Base-by-base conservation (phyloP, 1,284 basidiomycete species). In the Inonotus obliquus region DNA sequence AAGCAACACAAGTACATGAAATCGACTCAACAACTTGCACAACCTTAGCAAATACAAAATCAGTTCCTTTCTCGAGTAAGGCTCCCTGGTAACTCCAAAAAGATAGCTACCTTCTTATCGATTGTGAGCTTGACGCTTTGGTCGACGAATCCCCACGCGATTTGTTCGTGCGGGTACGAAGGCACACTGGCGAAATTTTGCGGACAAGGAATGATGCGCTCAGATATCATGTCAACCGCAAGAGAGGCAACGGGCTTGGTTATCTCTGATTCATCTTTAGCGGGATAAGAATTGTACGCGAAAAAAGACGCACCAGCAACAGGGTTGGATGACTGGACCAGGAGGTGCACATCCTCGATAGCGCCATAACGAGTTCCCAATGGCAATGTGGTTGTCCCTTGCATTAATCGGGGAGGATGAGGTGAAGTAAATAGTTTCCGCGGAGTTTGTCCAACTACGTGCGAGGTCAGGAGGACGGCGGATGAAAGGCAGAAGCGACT, bases 381-480 rank as follows among this genome's bases (percentile, higher is more conserved):
- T 0, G 93, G 91, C 14, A 96, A 78, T 4, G 81, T 85, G 1
- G 82, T 79, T 13, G 83, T 73, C 0, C 92, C 91, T 61, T 89
- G 82, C 71, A 88, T 80, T 66, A 86, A 82, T 17, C 94, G 82
- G 47, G 80, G 75, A 0, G 93, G 93, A 77, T 98, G 96, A 2
- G 92, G 84, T 1, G 77, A 70, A n/a, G 77, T 79, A 74, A 98
- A 98, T n/a, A 98, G 81, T 70, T 93, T 94, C 27, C 86, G 80
- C 1, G 94, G 94, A 0, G 94, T 96, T 74, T 96, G 93, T 17
- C 94, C 94, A 69, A 96, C 91, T 92, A 66, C 4, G 57, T 35
- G 60, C 64, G 21, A 60, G 21, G 61, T 55, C 7, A 62, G 64
- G 29, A 68, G 6, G 65, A 62, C 49, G n/a, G 60, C 9, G 27